Evolutionary conservation across 495 filamentous ascomycete species (phyloP).

Genomic region (Lindgomyces ingoldianus): DNA sequence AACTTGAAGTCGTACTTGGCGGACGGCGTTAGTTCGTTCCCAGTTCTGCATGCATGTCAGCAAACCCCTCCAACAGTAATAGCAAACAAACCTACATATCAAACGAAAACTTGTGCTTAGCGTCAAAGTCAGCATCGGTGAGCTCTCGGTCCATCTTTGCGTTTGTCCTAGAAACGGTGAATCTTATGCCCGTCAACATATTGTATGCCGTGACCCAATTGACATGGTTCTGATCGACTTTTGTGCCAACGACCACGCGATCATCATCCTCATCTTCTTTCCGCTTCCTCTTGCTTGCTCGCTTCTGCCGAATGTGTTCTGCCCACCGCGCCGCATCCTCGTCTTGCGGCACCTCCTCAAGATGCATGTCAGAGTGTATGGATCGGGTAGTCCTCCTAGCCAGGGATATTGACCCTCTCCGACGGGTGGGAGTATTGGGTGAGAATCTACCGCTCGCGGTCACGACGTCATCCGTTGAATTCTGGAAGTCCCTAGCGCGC

Average conservation of each 20-base stretch:
- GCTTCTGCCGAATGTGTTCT: conserved; percentile 85
- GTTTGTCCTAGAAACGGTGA: conserved; percentile 93
- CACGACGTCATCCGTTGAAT: conserved; percentile 62
- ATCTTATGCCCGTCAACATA: conserved; percentile 98
- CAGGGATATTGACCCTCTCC: conserved; percentile 79
- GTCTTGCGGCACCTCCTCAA: conserved; percentile 82
- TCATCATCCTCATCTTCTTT: conserved; percentile 94
- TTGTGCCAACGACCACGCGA: conserved; percentile 88
- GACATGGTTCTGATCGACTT: conserved; percentile 94
- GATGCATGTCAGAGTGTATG: conserved; percentile 75
- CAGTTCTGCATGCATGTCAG: conserved; percentile 59
- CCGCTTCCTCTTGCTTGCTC: conserved; percentile 76
- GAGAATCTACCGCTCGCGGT: conserved; percentile 79
- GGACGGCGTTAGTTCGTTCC: conserved; percentile 94
- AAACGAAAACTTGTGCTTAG: conserved; percentile 96
- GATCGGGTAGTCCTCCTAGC: conserved; percentile 80
- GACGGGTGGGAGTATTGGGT: conserved; percentile 62
- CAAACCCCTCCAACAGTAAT: neutral
- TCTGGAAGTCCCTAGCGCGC: conserved; percentile 57
- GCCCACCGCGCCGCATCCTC: conserved; percentile 91
- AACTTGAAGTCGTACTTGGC: conserved; percentile 99
- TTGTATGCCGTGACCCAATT: conserved; percentile 99
- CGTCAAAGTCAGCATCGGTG: conserved; percentile 86
- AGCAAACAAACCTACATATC: conserved; percentile 68
- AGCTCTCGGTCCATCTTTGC: conserved; percentile 90